A percentile compares a stretch with the other conserved stretches of the same genome.
These are phyloP conservation scores for Inga oerstediana DNA, from an alignment of 306 rosid species.

Conservation along the genomic window DNA sequence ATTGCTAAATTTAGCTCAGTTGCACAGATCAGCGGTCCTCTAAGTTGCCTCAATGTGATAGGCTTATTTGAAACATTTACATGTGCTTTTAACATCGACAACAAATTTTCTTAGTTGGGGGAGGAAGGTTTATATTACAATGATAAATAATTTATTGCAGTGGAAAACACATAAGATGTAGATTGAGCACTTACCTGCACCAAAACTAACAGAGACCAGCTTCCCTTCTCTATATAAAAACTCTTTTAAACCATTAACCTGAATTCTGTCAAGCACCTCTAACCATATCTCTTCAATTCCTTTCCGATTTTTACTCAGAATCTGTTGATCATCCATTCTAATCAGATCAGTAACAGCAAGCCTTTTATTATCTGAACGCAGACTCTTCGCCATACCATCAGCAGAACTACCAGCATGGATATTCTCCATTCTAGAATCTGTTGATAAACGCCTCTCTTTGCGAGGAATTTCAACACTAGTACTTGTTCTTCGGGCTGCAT, in stretches of 20 bases:
- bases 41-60: not conserved
- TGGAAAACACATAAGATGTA: not conserved
- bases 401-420: conserved; percentile 58
- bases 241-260: conserved; percentile 65
- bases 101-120: not conserved
- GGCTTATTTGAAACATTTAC: not conserved
- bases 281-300: conserved; percentile 88
- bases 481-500: conserved; percentile 43
- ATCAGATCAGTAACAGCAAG: conserved; percentile 43
- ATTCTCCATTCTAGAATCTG: conserved; percentile 51
- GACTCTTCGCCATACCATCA: conserved; percentile 49
- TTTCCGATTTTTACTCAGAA: conserved; percentile 42
- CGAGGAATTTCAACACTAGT: conserved; percentile 47
- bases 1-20: not conserved
- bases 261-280: conserved; percentile 83
- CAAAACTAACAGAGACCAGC: conserved; percentile 81
- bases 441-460: conserved; percentile 54
- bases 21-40: not conserved
- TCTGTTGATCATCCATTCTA: conserved; percentile 53
- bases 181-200: conserved; percentile 63
- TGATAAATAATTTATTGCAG: not conserved
- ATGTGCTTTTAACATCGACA: not conserved
- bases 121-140: not conserved
- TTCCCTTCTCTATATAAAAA: conserved; percentile 84
- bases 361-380: conserved; percentile 57